Percentiles rank a stretch among this genome's conserved stretches.
phyloP scores from a whole-genome alignment of 2,329 filamentous ascomycete species.

The Penicillium thymicola region DNA sequence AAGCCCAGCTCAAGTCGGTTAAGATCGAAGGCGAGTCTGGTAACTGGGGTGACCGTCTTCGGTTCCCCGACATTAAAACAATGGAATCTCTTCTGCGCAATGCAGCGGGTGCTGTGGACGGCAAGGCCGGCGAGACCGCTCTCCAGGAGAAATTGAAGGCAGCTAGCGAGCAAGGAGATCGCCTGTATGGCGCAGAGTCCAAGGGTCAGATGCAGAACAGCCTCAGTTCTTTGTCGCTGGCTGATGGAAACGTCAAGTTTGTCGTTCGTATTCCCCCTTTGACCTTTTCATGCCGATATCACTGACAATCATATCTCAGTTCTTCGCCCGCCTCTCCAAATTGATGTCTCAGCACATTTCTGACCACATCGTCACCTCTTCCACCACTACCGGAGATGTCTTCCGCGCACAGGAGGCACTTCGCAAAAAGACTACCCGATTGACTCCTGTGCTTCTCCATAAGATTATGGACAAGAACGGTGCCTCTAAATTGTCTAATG shows the following conservation, averaged over 20 bases:
- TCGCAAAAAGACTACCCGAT: slow-evolving; percentile 2
- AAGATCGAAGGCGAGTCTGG: slow-evolving; percentile 27
- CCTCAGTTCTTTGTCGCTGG: slow-evolving; percentile 47
- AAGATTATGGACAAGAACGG: slow-evolving; percentile 53
- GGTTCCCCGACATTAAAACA: slow-evolving; percentile 31
- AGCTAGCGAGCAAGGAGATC: neutral
- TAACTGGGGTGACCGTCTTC: slow-evolving; percentile 26
- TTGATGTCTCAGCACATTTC: slow-evolving; percentile 73
- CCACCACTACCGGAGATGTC: slow-evolving; percentile 54
- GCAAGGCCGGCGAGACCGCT: neutral
- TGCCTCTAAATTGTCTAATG: slow-evolving; percentile 60
- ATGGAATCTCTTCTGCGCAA: slow-evolving; percentile 28
- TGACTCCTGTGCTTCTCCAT: slow-evolving; percentile 45
- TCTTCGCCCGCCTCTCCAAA: slow-evolving; percentile 76
- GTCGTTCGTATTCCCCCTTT: slow-evolving; percentile 55
- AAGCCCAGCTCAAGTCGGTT: slow-evolving; percentile 27
- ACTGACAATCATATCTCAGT: slow-evolving; percentile 48
- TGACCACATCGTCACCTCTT: slow-evolving; percentile 63
- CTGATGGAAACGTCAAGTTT: slow-evolving; percentile 64
- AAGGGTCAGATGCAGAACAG: slow-evolving; percentile 17
- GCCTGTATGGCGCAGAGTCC: slow-evolving; percentile 5
- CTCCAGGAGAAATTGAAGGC: neutral
- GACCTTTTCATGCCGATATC: neutral
- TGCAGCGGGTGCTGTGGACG: neutral
- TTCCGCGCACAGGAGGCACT: slow-evolving; percentile 32